Evolutionary conservation across 2,329 filamentous ascomycete genomes (phyloP), one percentile per base, ranked within the genome.

Genomic region (Phaeosphaeria sp.): DNA sequence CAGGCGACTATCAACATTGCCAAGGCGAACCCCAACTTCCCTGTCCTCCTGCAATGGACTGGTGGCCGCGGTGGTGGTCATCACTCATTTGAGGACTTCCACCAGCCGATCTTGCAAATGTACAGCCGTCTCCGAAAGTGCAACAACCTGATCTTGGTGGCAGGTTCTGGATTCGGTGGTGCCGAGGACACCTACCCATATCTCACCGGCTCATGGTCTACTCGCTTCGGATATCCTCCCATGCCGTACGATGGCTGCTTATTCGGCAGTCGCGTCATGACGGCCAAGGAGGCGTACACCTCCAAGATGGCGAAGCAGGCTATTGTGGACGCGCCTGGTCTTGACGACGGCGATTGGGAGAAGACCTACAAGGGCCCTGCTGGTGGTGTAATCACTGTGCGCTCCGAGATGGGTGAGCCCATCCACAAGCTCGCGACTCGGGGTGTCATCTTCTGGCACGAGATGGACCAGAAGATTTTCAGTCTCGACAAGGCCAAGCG

Each of bases 391-490:
- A 94, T 99, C 71, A 99, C 95, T 25, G 95, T 99, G 49, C 88
- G 93, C 64, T 99, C 95, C 1, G 95, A 99, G 81, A 99, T 99
- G 96, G 96, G 95, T 46, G 95, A 99, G 83, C 96, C 95, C 6
- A 99, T 99, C 61, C 95, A 99, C 84, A 99, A 99, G 83, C 87
- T 99, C 58, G 96, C 95, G 17, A 99, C 95, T 49, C 91, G 96
- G 57, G 95, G 95, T 86, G 93, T 99, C 48, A 84, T 87, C 53
- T 97, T 99, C 84, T 99, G 95, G 95, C 90, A 93, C 49, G 96
- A 99, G 81, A 97, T 99, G 93, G 95, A 99, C 74, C 87, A 96
- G 78, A 97, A 96, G 81, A 98, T 99, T 72, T 99, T 99, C 83
- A 91, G 88, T 74, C 83, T 99, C 49, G 93, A 97, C 79, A 97